Percentiles rank a stretch among this genome's conserved stretches.
These are phyloP conservation scores for Leccinum longicurvipes DNA, from an alignment of 768 basidiomycete genomes.

Conservation along the genomic window DNA sequence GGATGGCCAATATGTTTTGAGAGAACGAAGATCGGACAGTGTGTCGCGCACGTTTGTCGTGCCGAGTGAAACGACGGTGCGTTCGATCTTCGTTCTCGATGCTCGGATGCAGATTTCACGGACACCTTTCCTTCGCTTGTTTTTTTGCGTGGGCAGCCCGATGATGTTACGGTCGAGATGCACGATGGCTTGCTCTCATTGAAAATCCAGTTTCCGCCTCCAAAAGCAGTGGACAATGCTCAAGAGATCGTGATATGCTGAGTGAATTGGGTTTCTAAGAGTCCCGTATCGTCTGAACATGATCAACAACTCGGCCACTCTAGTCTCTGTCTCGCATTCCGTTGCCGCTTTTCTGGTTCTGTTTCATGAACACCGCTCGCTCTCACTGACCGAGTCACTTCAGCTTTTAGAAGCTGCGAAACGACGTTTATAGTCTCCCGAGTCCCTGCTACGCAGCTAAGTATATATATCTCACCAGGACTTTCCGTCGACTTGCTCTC, in stretches of 20 bases:
- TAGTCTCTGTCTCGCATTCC: too few species aligned
- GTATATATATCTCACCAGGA: not conserved
- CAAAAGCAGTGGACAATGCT: slow-evolving; percentile 37
- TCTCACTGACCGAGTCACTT: not conserved
- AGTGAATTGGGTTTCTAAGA: slow-evolving; percentile 24
- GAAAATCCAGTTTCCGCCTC: slow-evolving; percentile 49
- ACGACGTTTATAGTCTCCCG: not conserved
- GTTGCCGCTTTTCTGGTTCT: too few species aligned
- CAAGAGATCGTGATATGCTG: slow-evolving; percentile 51
- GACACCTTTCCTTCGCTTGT: not conserved
- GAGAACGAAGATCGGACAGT: slow-evolving; percentile 54
- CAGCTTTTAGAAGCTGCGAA: slow-evolving; percentile 7
- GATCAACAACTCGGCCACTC: too few species aligned
- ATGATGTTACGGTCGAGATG: slow-evolving; percentile 53
- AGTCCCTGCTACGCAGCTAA: too few species aligned
- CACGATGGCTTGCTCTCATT: slow-evolving; percentile 60
- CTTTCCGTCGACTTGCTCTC: not conserved
- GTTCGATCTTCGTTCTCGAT: slow-evolving; percentile 21
- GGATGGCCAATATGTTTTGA: slow-evolving; percentile 41
- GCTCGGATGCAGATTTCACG: slow-evolving; percentile 3
- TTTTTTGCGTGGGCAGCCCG: slow-evolving; percentile 42
- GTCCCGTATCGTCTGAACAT: too few species aligned
- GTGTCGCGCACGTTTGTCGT: slow-evolving; percentile 52
- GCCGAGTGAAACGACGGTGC: slow-evolving; percentile 53
- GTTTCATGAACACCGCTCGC: too few species aligned